A percentile compares a stretch with the other conserved stretches of the same genome.
Conservation (phyloP, 345 rosid genomes). For the Angophora floribunda region DNA sequence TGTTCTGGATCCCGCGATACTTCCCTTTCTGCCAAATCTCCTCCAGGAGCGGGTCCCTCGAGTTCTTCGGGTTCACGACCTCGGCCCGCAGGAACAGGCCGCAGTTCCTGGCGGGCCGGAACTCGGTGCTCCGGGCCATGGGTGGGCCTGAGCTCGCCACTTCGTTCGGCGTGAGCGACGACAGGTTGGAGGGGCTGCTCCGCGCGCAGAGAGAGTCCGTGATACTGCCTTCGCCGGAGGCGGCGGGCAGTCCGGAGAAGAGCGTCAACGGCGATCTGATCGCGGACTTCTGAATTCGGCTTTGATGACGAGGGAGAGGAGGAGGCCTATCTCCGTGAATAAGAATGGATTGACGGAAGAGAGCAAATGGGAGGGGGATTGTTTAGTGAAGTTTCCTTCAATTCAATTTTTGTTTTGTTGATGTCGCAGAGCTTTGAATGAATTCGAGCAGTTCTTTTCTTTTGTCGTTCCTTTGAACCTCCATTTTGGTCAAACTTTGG, state of each 20-base stretch:
- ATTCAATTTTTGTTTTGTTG: neutral
- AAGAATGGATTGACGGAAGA: neutral
- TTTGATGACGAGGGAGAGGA: neutral
- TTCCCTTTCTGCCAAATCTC: constrained; percentile 85
- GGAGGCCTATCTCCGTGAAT: neutral
- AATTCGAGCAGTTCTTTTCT: neutral
- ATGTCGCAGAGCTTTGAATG: neutral
- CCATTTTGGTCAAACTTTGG: neutral
- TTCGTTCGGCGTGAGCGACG: constrained; percentile 42
- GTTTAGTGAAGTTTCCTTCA: neutral
- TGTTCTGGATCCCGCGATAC: constrained; percentile 78
- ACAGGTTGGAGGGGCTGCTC: constrained; percentile 17
- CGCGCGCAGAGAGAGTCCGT: constrained; percentile 49
- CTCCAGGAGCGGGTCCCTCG: constrained; percentile 38
- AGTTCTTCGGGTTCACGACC: constrained; percentile 86
- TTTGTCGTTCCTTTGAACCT: neutral
- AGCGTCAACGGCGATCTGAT: neutral
- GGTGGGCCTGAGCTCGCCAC: constrained; percentile 42
- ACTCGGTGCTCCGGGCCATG: constrained; percentile 41
- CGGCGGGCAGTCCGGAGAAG: neutral
- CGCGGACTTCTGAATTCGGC: neutral
- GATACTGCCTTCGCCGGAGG: constrained; percentile 51
- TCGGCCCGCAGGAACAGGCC: constrained; percentile 68
- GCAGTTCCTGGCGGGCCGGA: constrained; percentile 61
- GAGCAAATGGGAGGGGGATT: neutral